These are phyloP conservation scores for Saccharum officinarum DNA, from an alignment of 176 grass and related monocot species.

Conservation along the genomic window DNA sequence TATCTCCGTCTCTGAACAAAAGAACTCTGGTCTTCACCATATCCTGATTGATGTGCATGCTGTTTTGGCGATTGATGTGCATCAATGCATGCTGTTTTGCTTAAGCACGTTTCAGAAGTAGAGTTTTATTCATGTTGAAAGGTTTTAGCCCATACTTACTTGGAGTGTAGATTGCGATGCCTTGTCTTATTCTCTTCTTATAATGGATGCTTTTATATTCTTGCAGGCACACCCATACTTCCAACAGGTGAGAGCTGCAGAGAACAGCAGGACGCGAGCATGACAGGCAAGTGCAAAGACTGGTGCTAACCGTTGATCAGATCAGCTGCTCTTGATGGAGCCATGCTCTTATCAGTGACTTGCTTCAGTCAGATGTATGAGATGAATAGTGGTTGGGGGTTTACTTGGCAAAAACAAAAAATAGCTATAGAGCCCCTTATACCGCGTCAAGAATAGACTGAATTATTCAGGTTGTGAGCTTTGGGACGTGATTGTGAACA, in stretches of 20 bases:
- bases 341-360: not conserved
- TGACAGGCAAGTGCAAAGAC: slow-evolving; percentile 16
- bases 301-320: slow-evolving; percentile 1
- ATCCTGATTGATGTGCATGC: not conserved
- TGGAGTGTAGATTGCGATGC: not conserved
- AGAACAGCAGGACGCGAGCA: slow-evolving; percentile 73
- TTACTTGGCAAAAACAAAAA: slow-evolving; percentile 15
- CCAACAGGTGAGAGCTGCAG: slow-evolving; percentile 82
- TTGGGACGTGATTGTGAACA: not conserved
- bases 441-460: not conserved
- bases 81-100: not conserved
- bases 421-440: not conserved
- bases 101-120: not conserved
- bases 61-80: not conserved
- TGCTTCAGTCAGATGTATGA: slow-evolving; percentile 23
- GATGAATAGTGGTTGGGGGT: not conserved
- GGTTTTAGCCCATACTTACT: not conserved
- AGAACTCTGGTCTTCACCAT: not conserved
- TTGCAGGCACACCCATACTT: slow-evolving; percentile 91
- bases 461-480: slow-evolving; percentile 10
- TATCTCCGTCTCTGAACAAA: not conserved
- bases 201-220: not conserved
- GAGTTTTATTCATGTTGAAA: not conserved
- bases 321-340: not conserved
- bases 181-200: slow-evolving; percentile 8